Base-by-base conservation (phyloP, 768 basidiomycete genomes). In the Cyclocybe aegerita region DNA sequence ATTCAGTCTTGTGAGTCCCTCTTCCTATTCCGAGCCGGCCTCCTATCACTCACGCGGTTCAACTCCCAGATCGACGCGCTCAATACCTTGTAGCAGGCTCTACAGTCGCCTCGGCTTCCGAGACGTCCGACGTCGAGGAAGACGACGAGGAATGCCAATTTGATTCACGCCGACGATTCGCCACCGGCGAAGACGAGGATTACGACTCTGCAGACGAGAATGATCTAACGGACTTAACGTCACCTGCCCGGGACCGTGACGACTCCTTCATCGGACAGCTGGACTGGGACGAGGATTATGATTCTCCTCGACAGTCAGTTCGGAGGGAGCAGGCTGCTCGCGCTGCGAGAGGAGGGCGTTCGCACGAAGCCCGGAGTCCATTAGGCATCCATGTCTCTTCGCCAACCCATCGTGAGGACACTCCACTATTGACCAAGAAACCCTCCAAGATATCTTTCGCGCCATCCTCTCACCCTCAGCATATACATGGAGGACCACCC, bases 51-150 rank as follows among this genome's bases (percentile, higher is more conserved):
- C 38, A 16, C 39, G 39, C 56, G 23, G 38, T 40, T 48, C 29
- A 54, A 50, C 14, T 48, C 49, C 52, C 14, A 90, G 88, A 89
- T 63, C 82, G 81, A 47, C 79, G 88, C 30, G 72, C 85, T 7
- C 86, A 88, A 60, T 85, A 79, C 59, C 76, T 88, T 9, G 72
- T 81, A 36, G 82, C 81, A 15, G 80, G 79, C 44, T 81, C 83
- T 7, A 74, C 76, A 31, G 76, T 85, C 17, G 77, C 76, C n/a
- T 71, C 76, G 9, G 69, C 78, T 3, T 70, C 74, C 5, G 77
- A 80, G 49, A 60, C 68, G 6, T 68, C 65, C 12, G 71, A 71
- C 46, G 63, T 68, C 14, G 70, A 68, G 7, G 64, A 70, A 30
- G 73, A 78, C 41, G 72, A 76, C 32, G 70, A 71, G 33, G 70